These are phyloP conservation scores for Iberis amara DNA, from an alignment of 441 rosid genomes.

Conservation along the genomic window DNA sequence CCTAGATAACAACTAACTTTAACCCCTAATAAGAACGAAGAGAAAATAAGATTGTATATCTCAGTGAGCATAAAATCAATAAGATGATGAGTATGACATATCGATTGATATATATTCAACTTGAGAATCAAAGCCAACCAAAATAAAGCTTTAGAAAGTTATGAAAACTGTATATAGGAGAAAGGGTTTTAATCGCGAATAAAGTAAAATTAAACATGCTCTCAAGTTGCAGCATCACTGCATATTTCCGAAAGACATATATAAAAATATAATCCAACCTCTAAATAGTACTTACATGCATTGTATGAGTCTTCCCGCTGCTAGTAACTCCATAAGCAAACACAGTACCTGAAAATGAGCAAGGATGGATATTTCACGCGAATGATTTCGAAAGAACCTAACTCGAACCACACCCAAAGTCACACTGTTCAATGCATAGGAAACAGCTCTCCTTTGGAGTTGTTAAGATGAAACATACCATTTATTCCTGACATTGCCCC, in stretches of 20 bases:
- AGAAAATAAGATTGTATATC: conserved; percentile 4
- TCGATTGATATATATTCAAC: not conserved
- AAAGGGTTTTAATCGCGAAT: not conserved
- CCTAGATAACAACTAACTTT: conserved; percentile 1
- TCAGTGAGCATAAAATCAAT: conserved; percentile 1
- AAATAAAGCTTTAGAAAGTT: conserved; percentile 1
- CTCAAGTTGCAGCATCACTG: not conserved
- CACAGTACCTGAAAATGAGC: conserved; percentile 65
- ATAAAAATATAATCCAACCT: not conserved
- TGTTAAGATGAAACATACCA: conserved; percentile 41
- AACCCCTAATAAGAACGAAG: conserved; percentile 2
- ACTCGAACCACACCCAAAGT: conserved; percentile 6
- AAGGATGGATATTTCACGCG: conserved; percentile 8
- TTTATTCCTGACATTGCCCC: conserved; percentile 91
- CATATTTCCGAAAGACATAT: not conserved
- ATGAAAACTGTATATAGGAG: not conserved
- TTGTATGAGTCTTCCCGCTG: conserved; percentile 99
- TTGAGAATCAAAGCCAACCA: conserved; percentile 2
- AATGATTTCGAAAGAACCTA: conserved; percentile 13
- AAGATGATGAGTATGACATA: not conserved
- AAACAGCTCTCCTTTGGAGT: not conserved
- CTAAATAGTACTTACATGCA: conserved; percentile 69
- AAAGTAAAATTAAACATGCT: not conserved
- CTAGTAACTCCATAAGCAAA: conserved; percentile 99
- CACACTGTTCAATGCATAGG: conserved; percentile 16